Evolutionary conservation across 192 early-diverging fungal genomes (phyloP).

Genomic region (Podila minutissima): DNA sequence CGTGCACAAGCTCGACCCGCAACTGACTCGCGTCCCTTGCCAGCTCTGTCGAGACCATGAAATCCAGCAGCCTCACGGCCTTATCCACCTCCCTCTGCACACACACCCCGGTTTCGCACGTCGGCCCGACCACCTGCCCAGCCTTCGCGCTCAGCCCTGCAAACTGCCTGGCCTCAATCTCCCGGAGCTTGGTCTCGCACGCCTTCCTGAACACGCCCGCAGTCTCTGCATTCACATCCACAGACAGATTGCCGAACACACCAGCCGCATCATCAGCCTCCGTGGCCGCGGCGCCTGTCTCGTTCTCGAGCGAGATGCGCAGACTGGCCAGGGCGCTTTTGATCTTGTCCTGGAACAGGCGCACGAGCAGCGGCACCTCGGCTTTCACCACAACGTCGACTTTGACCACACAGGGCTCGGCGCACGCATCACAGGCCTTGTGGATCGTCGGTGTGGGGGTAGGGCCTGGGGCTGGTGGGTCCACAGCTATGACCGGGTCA

Average conservation of each 20-base stretch:
- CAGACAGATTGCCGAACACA: not conserved
- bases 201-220: constrained; percentile 1
- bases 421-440: constrained; percentile 12
- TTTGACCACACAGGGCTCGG: constrained; percentile 10
- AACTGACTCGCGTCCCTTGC: constrained; percentile 7
- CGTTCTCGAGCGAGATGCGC: not conserved
- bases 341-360: constrained; percentile 8
- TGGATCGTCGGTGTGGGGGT: not conserved
- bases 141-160: not conserved
- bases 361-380: constrained; percentile 1
- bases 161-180: not conserved
- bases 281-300: not conserved
- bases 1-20: not conserved
- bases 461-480: not conserved
- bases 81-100: constrained; percentile 3
- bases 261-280: not conserved
- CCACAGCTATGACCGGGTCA: not conserved
- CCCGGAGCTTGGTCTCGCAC: not conserved
- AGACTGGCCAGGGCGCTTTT: constrained; percentile 4
- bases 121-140: not conserved
- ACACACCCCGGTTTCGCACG: constrained; percentile 2
- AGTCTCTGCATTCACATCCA: not conserved
- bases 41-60: constrained; percentile 18
- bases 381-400: not conserved
- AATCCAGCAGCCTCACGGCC: constrained; percentile 11